Conservation (phyloP, 352 stramenopile species). For the Phytophthora agathidicida region DNA sequence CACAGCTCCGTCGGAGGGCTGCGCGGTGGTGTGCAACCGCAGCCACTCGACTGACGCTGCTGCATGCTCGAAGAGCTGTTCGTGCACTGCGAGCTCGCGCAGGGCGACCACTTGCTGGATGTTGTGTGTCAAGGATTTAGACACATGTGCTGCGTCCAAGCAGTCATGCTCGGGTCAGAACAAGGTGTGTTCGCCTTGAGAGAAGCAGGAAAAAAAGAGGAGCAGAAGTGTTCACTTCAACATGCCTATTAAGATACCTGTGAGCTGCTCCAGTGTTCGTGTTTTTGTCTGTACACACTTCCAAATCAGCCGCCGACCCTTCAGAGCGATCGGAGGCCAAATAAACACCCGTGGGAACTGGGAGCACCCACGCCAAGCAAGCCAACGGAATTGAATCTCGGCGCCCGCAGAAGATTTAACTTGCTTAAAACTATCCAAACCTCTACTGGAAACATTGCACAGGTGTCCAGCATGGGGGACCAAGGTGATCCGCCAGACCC, state of each 20-base stretch:
- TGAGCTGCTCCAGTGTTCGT: not conserved
- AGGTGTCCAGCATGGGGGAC: no score
- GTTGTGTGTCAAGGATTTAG: slow-evolving; percentile 52
- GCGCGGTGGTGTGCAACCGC: slow-evolving; percentile 48
- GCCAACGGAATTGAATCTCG: no score
- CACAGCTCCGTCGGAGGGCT: slow-evolving; percentile 32
- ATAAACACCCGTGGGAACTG: no score
- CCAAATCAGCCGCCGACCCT: no score
- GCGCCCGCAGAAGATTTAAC: no score
- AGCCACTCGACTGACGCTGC: slow-evolving; percentile 30
- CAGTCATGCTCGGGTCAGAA: slow-evolving; percentile 44
- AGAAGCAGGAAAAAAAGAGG: not conserved
- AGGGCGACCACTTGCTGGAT: slow-evolving; percentile 54
- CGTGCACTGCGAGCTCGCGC: slow-evolving; percentile 28
- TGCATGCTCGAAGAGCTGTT: slow-evolving; percentile 31
- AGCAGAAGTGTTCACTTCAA: not conserved
- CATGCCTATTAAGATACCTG: not conserved
- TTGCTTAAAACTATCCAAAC: no score
- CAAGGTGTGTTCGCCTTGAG: slow-evolving; percentile 21
- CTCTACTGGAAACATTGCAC: no score
- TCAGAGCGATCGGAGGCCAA: no score
- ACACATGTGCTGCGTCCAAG: slow-evolving; percentile 28
- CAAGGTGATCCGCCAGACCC: no score
- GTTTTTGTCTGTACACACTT: slow-evolving; percentile 6
- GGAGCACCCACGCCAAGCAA: no score